Conservation (phyloP, 805 yeast species). For the Candida sphagnicola region DNA sequence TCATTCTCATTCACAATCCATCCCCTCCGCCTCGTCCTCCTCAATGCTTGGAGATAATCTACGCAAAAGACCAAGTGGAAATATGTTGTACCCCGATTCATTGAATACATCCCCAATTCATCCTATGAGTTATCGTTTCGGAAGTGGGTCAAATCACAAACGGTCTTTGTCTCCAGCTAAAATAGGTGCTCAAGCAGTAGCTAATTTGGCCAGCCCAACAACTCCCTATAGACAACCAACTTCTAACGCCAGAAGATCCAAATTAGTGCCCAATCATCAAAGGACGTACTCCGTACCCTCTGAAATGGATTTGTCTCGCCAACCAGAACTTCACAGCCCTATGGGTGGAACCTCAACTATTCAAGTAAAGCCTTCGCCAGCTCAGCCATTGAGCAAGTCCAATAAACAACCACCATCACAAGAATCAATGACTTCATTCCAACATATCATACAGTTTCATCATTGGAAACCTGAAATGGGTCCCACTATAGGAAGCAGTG, state of each 20-base stretch:
- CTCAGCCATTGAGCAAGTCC: slow-evolving; percentile 36
- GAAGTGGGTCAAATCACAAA: slow-evolving; percentile 19
- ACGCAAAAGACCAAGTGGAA: background rate
- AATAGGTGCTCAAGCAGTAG: slow-evolving; percentile 70
- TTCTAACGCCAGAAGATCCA: slow-evolving; percentile 11
- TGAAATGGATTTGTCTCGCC: slow-evolving; percentile 12
- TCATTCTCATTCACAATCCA: slow-evolving; percentile 4
- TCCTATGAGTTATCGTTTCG: slow-evolving; percentile 34
- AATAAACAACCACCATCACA: slow-evolving; percentile 32
- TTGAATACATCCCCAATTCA: slow-evolving; percentile 27
- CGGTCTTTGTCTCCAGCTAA: slow-evolving; percentile 65
- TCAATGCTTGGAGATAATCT: background rate
- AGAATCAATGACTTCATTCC: slow-evolving; percentile 44
- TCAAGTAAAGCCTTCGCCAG: slow-evolving; percentile 40
- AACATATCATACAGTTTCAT: slow-evolving; percentile 52
- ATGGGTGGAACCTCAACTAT: slow-evolving; percentile 29
- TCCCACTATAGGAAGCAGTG: slow-evolving; percentile 2
- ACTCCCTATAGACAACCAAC: slow-evolving; percentile 23
- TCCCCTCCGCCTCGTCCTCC: background rate
- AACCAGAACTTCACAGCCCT: slow-evolving; percentile 13
- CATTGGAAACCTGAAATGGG: slow-evolving; percentile 49
- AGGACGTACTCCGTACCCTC: slow-evolving; percentile 42
- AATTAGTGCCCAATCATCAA: slow-evolving; percentile 25
- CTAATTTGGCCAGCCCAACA: slow-evolving; percentile 37
- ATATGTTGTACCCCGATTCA: slow-evolving; percentile 10